These are phyloP conservation scores for Trichoderma brevicompactum DNA, from an alignment of 2,329 filamentous ascomycete species.

Conservation along the genomic window DNA sequence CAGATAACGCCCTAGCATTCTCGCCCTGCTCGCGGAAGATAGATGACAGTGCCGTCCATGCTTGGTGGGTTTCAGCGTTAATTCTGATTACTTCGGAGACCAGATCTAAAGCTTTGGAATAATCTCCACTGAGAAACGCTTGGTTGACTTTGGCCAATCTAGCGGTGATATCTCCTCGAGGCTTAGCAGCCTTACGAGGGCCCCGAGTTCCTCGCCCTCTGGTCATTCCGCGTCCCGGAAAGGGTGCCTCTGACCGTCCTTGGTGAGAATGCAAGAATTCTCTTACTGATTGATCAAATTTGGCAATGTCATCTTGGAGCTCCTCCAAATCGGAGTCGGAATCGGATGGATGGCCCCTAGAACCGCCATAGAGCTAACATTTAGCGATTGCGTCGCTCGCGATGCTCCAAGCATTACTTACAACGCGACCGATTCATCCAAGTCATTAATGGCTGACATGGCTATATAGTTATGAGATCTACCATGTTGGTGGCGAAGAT, in stretches of 20 bases:
- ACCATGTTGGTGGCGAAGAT: not conserved
- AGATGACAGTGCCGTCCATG: conserved; percentile 65
- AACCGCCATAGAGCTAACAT: conserved; percentile 9
- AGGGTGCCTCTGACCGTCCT: conserved; percentile 34
- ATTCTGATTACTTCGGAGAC: conserved; percentile 69
- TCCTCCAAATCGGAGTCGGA: conserved; percentile 52
- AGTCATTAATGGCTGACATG: conserved; percentile 5
- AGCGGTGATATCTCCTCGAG: conserved; percentile 71
- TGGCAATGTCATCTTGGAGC: conserved; percentile 50
- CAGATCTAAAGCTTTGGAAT: conserved; percentile 61
- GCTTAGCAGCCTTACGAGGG: conserved; percentile 66
- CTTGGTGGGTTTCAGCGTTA: conserved; percentile 68
- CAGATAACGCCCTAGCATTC: conserved; percentile 60
- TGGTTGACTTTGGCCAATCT: conserved; percentile 69
- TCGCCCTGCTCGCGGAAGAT: conserved; percentile 66
- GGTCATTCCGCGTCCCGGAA: conserved; percentile 32
- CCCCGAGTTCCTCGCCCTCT: conserved; percentile 46
- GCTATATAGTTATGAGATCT: not conserved
- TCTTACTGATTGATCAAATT: conserved; percentile 48
- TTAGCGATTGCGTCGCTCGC: not conserved
- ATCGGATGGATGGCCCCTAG: conserved; percentile 43
- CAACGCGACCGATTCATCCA: not conserved
- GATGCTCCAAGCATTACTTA: not conserved
- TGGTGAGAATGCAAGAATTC: conserved; percentile 47
- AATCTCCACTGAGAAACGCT: conserved; percentile 66